Percentiles rank a stretch among this genome's conserved stretches.
phyloP scores from a whole-genome alignment of 257 asterid genomes.

The Cinchona pubescens region DNA sequence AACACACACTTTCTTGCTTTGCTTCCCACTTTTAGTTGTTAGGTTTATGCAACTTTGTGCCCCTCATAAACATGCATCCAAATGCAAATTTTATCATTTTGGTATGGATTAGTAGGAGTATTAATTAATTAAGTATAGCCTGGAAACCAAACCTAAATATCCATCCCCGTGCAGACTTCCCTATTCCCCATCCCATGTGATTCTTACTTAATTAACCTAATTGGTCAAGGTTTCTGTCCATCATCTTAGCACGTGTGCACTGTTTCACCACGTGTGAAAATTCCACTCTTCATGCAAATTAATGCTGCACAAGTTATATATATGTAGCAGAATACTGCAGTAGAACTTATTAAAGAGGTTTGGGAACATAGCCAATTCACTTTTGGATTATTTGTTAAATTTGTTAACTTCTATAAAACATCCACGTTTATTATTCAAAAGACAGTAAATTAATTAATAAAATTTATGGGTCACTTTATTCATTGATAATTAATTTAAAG shows the following conservation, averaged over 20 bases:
- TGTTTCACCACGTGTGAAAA: neutral
- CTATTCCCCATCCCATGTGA: constrained; percentile 9
- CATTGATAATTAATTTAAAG: too few relatives aligned
- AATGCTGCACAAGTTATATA: too few relatives aligned
- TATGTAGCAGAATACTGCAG: neutral
- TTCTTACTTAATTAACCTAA: neutral
- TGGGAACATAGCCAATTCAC: neutral
- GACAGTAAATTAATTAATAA: too few relatives aligned
- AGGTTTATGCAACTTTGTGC: constrained; percentile 19
- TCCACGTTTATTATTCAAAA: too few relatives aligned
- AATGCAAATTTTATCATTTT: neutral
- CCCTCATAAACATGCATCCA: neutral
- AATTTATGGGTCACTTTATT: too few relatives aligned
- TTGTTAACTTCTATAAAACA: too few relatives aligned
- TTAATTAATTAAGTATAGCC: neutral
- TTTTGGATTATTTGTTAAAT: too few relatives aligned
- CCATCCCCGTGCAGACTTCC: neutral
- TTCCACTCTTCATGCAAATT: too few relatives aligned
- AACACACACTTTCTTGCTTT: constrained; percentile 6
- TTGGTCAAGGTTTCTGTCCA: neutral
- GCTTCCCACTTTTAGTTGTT: constrained; percentile 4
- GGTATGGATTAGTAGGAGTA: neutral
- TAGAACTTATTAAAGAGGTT: neutral
- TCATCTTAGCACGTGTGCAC: neutral
- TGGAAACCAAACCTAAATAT: neutral